Conservation (phyloP, 805 yeast species). For the Starmerella geochares region DNA sequence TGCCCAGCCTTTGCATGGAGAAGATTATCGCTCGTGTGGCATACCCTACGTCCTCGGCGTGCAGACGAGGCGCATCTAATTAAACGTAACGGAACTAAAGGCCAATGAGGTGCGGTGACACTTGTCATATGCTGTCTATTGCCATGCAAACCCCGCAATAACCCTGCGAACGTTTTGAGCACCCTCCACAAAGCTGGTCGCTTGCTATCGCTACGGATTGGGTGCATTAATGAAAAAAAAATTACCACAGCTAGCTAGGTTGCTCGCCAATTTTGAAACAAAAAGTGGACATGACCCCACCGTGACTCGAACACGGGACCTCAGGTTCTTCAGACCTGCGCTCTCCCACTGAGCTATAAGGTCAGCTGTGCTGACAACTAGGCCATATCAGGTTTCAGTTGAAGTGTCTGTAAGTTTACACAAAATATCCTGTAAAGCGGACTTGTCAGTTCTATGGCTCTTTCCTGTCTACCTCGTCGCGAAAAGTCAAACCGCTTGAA, state of each 20-base stretch:
- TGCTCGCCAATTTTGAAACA: no score
- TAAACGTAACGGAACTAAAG: background rate
- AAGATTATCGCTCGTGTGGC: background rate
- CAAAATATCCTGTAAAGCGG: background rate
- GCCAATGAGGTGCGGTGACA: conserved; percentile 1
- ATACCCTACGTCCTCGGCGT: background rate
- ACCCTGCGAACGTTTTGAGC: no score
- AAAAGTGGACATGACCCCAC: conserved; percentile 36
- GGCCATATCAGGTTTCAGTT: background rate
- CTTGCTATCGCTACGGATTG: no score
- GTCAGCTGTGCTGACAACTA: conserved; percentile 25
- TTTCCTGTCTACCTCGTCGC: no score
- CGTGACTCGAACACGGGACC: conserved; percentile 88
- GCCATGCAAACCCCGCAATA: no score
- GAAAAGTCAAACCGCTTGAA: no score
- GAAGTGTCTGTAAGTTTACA: background rate
- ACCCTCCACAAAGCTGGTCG: no score
- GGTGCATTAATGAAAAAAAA: background rate
- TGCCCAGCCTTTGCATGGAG: background rate
- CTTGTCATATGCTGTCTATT: no score
- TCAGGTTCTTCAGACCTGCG: conserved; percentile 55
- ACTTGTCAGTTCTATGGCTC: no score
- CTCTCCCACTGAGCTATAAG: conserved; percentile 44
- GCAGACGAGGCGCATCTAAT: background rate
- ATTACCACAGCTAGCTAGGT: no score